Base-by-base conservation (phyloP, 768 basidiomycete genomes). In the Mycena chlorophos region DNA sequence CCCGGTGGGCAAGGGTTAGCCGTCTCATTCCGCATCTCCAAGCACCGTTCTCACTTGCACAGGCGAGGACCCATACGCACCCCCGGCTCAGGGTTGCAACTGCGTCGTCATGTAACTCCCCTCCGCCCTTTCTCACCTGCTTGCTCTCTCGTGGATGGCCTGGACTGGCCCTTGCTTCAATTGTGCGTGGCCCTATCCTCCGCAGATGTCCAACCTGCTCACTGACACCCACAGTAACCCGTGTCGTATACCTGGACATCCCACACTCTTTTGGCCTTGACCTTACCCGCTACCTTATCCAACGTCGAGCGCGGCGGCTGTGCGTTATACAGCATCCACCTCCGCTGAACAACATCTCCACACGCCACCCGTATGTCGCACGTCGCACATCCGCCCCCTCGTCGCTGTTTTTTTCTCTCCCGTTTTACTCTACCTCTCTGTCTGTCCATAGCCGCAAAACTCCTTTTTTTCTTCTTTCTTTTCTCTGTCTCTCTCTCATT, bases 11-110 rank as follows among this genome's bases (percentile, higher is more conserved):
- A 93, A 91, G 75, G 84, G 45, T 46, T 20, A 23, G 22, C 26
- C 12, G 22, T n/a, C 12, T 5, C 22, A 14, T 5, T 46, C 26
- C 10, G 20, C 20, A 10, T 26, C n/a, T 25, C n/a, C n/a, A n/a
- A n/a, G 20, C 13, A 46, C 13, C 20, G 4, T 25, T 14, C 45
- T 46, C 8, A 46, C 45, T 6, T 46, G 12, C 45, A 26, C 26
- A 46, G 45, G 83, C 64, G 91, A 95, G 71, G 94, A 98, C 69
- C 95, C 95, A 37, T 98, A 94, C 71, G 89, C 91, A 52, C 89
- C 91, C 49, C 89, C 86, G 66, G 80, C 85, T 48, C 76, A 83
- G 65, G 84, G 87, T 27, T 89, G 88, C 77, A 82, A 76, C 66
- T 89, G 88, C 69, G 68, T 80, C 49, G 74, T 89, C 67, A 89